Percentiles rank a stretch among this genome's conserved stretches.
phyloP scores from a whole-genome alignment of 1,284 basidiomycete genomes.

The Ceratobasidium sp. region DNA sequence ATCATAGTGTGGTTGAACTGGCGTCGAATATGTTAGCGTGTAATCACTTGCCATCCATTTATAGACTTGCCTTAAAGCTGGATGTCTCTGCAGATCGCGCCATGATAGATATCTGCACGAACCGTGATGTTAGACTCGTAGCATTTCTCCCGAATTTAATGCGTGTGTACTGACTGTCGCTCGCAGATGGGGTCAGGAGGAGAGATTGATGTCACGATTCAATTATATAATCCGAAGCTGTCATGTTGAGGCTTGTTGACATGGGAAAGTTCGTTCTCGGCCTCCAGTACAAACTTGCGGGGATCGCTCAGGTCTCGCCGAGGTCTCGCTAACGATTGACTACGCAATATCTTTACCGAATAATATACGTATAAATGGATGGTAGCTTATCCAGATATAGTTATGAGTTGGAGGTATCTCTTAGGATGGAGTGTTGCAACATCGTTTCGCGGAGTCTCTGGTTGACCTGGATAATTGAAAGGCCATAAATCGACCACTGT shows the following conservation, averaged over 20 bases:
- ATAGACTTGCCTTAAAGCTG: slow-evolving; percentile 65
- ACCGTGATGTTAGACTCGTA: background rate
- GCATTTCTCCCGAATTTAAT: background rate
- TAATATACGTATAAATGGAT: no score
- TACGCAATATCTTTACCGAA: slow-evolving; percentile 1
- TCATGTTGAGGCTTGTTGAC: slow-evolving; percentile 21
- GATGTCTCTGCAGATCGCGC: slow-evolving; percentile 72
- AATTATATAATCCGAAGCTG: background rate
- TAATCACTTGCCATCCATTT: background rate
- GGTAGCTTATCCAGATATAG: no score
- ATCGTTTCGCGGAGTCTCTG: no score
- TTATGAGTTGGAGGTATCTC: no score
- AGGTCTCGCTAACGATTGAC: no score
- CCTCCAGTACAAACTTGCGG: slow-evolving; percentile 3
- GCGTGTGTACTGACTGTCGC: background rate
- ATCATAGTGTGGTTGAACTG: slow-evolving; percentile 93
- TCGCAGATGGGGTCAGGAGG: slow-evolving; percentile 4
- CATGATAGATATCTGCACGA: slow-evolving; percentile 57
- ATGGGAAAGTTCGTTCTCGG: background rate
- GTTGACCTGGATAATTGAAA: no score
- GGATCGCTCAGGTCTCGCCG: background rate
- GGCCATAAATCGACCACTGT: no score
- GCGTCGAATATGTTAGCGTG: slow-evolving; percentile 7
- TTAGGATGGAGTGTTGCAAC: no score
- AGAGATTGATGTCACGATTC: slow-evolving; percentile 5